These are phyloP conservation scores for Xylaria sp. DNA, from an alignment of 2,329 filamentous ascomycete genomes.

Conservation along the genomic window DNA sequence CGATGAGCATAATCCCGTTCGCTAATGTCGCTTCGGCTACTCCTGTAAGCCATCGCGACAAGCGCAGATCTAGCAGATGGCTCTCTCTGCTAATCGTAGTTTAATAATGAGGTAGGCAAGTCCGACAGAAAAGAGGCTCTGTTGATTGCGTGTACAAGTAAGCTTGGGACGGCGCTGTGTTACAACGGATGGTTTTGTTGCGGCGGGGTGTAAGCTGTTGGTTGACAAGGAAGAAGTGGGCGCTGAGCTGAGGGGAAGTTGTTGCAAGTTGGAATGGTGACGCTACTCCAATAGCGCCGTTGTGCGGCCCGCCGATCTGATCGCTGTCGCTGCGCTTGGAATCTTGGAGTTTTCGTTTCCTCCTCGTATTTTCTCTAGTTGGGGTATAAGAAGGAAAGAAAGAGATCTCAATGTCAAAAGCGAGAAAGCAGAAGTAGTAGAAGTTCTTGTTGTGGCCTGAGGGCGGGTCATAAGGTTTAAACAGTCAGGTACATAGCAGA, in stretches of 20 bases:
- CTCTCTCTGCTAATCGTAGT: not conserved
- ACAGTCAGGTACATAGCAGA: constrained; percentile 9
- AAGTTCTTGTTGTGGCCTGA: constrained; percentile 21
- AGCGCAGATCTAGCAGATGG: constrained; percentile 16
- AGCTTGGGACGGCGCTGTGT: constrained; percentile 11
- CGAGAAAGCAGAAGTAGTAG: not conserved
- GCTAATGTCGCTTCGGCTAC: constrained; percentile 53
- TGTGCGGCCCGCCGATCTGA: constrained; percentile 18
- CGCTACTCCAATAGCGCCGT: constrained; percentile 29
- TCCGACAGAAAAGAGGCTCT: not conserved
- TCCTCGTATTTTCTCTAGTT: constrained; percentile 4
- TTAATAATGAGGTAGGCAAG: not conserved
- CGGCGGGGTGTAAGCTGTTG: constrained; percentile 16
- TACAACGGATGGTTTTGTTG: constrained; percentile 14
- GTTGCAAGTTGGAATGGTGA: constrained; percentile 29
- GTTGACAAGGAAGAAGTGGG: constrained; percentile 9
- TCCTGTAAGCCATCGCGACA: constrained; percentile 43
- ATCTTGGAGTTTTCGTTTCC: not conserved
- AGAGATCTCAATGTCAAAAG: too few species aligned
- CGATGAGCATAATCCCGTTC: constrained; percentile 57
- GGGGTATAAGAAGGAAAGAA: not conserved
- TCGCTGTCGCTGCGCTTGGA: constrained; percentile 2
- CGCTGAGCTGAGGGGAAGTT: constrained; percentile 30
- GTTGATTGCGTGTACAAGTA: constrained; percentile 6
- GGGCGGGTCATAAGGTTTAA: constrained; percentile 35